phyloP scores from a whole-genome alignment of 257 asterid genomes.

The Scutellaria minor region DNA sequence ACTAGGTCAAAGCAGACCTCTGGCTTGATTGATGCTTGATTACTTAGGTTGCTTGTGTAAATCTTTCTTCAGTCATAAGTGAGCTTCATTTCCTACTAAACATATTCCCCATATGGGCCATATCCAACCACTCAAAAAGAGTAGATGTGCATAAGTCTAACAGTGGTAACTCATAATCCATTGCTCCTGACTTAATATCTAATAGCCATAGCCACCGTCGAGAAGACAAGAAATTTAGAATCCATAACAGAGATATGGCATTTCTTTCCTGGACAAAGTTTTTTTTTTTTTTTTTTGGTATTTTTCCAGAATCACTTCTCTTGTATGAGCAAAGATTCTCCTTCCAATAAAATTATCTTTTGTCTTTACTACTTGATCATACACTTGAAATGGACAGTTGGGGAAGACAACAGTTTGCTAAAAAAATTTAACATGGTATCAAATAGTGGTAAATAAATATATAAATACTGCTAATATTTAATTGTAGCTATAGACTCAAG shows the following conservation, averaged over 20 bases:
- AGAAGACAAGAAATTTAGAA: no score
- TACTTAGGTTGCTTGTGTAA: no score
- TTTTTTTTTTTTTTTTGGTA: not conserved
- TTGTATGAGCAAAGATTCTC: not conserved
- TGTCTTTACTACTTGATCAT: not conserved
- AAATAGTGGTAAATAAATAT: not conserved
- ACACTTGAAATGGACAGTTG: not conserved
- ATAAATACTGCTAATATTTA: constrained; percentile 2
- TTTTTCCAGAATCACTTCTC: not conserved
- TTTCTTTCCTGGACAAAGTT: no score
- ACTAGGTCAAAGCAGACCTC: not conserved
- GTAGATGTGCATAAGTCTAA: not conserved
- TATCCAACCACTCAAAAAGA: not conserved
- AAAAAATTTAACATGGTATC: not conserved
- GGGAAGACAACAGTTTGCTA: not conserved
- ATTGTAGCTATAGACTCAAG: constrained; percentile 8
- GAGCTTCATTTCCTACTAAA: no score
- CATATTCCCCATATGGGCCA: not conserved
- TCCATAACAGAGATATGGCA: no score
- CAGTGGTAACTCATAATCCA: not conserved
- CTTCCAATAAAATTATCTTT: not conserved
- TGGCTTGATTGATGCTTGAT: not conserved
- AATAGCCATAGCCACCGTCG: not conserved
- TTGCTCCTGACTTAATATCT: not conserved
- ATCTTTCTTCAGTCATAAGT: no score